These are phyloP conservation scores for Podaxis sp. DNA, from an alignment of 768 basidiomycete genomes.

Conservation along the genomic window DNA sequence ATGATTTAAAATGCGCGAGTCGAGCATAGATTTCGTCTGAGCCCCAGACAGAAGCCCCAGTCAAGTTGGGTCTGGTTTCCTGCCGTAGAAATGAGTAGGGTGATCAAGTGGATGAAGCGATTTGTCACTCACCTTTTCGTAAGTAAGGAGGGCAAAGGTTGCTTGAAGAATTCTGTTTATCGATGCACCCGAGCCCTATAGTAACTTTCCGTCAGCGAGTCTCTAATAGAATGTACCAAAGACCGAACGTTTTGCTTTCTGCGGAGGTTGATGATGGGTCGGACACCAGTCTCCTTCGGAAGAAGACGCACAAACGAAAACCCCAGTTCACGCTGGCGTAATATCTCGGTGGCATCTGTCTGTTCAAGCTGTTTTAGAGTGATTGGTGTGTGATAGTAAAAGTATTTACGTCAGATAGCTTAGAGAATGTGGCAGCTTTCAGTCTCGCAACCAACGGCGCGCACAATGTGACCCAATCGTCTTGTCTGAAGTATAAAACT, in stretches of 20 bases:
- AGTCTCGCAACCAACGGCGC: constrained; percentile 79
- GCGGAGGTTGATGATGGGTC: constrained; percentile 91
- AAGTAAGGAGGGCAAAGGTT: constrained; percentile 84
- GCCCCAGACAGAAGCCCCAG: constrained; percentile 84
- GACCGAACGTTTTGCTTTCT: constrained; percentile 34
- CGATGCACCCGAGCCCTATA: constrained; percentile 48
- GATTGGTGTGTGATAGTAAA: not conserved
- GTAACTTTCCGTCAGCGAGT: not conserved
- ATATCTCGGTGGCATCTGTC: constrained; percentile 63
- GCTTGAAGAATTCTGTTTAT: constrained; percentile 88
- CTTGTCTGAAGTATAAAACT: constrained; percentile 90
- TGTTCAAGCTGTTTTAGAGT: constrained; percentile 26
- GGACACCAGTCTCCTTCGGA: constrained; percentile 93
- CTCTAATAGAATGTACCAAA: not conserved
- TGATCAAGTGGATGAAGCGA: not conserved
- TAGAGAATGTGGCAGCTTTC: constrained; percentile 65
- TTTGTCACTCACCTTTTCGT: constrained; percentile 67
- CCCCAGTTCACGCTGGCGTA: constrained; percentile 72
- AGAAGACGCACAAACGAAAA: constrained; percentile 86
- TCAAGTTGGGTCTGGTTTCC: constrained; percentile 58
- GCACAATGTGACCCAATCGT: constrained; percentile 88
- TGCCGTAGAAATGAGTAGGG: constrained; percentile 27
- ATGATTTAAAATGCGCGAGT: constrained; percentile 69
- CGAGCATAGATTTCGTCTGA: constrained; percentile 79
- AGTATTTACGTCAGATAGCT: constrained; percentile 60